Evolutionary conservation across 495 filamentous ascomycete genomes (phyloP).

Genomic region (Xylaria flabelliformis): DNA sequence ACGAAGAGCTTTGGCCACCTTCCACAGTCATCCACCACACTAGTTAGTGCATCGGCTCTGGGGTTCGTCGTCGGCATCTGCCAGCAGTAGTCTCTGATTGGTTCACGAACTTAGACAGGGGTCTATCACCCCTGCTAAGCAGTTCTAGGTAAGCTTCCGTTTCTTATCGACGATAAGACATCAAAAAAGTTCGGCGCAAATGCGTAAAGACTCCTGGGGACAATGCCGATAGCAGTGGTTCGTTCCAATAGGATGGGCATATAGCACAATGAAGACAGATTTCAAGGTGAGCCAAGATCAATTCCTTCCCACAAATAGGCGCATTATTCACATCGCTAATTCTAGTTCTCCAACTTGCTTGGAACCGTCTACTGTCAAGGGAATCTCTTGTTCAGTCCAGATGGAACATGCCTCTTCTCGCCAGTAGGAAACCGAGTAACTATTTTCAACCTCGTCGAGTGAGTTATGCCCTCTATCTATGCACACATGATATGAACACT

Average conservation of each 20-base stretch:
- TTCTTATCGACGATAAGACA: conserved; percentile 43
- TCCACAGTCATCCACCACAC: not conserved
- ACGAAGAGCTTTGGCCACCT: conserved; percentile 39
- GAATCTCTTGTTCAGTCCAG: conserved; percentile 94
- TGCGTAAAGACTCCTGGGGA: not conserved
- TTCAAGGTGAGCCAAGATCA: conserved; percentile 68
- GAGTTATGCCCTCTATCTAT: conserved; percentile 38
- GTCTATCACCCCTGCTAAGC: not conserved
- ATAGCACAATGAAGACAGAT: conserved; percentile 86
- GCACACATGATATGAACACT: conserved; percentile 21
- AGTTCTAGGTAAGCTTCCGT: not conserved
- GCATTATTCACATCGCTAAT: not conserved
- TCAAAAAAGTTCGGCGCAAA: conserved; percentile 37
- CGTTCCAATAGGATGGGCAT: conserved; percentile 18
- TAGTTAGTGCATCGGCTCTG: not conserved
- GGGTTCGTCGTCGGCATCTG: not conserved
- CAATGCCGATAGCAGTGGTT: not conserved
- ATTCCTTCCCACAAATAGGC: not conserved
- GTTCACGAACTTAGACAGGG: not conserved
- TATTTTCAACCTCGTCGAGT: conserved; percentile 96
- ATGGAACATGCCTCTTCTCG: conserved; percentile 94
- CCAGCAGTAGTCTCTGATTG: not conserved
- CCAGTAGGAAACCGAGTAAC: conserved; percentile 96
- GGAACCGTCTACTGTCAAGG: conserved; percentile 97
- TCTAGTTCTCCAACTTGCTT: conserved; percentile 89